These are phyloP conservation scores for Lasiodiplodia sp. DNA, from an alignment of 2,329 filamentous ascomycete genomes.

Conservation along the genomic window DNA sequence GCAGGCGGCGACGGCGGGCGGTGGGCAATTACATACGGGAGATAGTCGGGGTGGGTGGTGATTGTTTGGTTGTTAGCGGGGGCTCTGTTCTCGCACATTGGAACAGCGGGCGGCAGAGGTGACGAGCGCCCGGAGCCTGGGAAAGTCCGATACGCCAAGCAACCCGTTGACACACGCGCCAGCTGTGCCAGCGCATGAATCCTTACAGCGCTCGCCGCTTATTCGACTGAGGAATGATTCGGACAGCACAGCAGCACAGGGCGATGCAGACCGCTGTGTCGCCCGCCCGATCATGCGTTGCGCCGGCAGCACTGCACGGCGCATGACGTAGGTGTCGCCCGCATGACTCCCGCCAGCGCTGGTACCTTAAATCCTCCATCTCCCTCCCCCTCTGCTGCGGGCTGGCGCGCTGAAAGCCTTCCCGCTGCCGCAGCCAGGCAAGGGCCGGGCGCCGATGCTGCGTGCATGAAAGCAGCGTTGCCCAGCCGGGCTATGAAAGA, in stretches of 20 bases:
- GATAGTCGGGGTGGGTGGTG: constrained; percentile 28
- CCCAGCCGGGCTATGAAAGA: constrained; percentile 20
- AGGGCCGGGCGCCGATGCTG: constrained; percentile 11
- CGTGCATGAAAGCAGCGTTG: constrained; percentile 19
- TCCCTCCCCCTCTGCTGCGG: neutral
- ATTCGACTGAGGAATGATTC: constrained; percentile 13
- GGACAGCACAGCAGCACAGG: constrained; percentile 22
- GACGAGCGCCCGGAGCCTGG: constrained; percentile 27
- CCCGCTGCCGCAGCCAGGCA: constrained; percentile 7
- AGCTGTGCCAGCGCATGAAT: constrained; percentile 24
- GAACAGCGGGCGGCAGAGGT: constrained; percentile 26
- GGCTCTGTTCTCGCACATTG: constrained; percentile 25
- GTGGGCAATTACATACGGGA: constrained; percentile 28
- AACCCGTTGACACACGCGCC: constrained; percentile 7
- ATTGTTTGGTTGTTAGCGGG: constrained; percentile 30
- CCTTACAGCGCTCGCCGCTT: constrained; percentile 24
- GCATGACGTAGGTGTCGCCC: constrained; percentile 26
- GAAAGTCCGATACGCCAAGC: constrained; percentile 30
- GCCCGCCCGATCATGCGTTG: constrained; percentile 23
- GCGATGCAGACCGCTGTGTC: constrained; percentile 25
- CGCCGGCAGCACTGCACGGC: constrained; percentile 12
- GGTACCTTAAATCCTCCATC: constrained; percentile 27
- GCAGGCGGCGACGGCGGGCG: constrained; percentile 16
- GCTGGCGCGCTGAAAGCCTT: constrained; percentile 1
- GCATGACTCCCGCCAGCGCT: constrained; percentile 23